These are phyloP conservation scores for Phytopythium oedochilum DNA, from an alignment of 352 stramenopile species.

Conservation along the genomic window DNA sequence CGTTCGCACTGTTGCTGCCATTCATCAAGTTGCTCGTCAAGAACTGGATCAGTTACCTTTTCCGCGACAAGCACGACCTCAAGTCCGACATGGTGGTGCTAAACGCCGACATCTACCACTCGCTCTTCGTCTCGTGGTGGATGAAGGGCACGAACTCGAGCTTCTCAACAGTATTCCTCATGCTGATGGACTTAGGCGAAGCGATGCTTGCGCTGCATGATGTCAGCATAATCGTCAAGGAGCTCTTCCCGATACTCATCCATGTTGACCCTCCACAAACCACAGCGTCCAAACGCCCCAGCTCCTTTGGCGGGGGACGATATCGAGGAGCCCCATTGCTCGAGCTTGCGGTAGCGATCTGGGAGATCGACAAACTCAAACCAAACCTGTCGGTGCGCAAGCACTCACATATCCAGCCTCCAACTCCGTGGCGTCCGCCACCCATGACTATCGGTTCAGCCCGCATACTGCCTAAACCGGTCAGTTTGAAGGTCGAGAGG, in stretches of 20 bases:
- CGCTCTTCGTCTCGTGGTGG: conserved; percentile 20
- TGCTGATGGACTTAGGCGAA: conserved; percentile 14
- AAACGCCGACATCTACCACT: conserved; percentile 20
- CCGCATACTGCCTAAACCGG: no score
- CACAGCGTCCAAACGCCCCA: no score
- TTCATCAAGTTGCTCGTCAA: conserved; percentile 17
- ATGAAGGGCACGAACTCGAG: conserved; percentile 13
- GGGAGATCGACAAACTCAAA: conserved; percentile 6
- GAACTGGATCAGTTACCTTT: conserved; percentile 17
- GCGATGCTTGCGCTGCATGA: conserved; percentile 7
- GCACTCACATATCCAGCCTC: not conserved
- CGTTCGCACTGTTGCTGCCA: conserved; percentile 12
- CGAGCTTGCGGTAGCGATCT: conserved; percentile 10
- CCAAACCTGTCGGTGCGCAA: not conserved
- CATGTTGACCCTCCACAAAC: not conserved
- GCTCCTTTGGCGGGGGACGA: no score
- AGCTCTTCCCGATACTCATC: not conserved
- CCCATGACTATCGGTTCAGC: not conserved
- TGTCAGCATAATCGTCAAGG: conserved; percentile 1
- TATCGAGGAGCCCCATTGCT: not conserved
- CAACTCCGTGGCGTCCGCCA: not conserved
- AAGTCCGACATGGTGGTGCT: conserved; percentile 22
- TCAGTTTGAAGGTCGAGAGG: no score
- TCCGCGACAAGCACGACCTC: conserved; percentile 15
- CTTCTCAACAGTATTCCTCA: conserved; percentile 16